Percentiles rank a stretch among this genome's conserved stretches.
phyloP scores from a whole-genome alignment of 2,329 filamentous ascomycete genomes.

The Botrytis tulipae region DNA sequence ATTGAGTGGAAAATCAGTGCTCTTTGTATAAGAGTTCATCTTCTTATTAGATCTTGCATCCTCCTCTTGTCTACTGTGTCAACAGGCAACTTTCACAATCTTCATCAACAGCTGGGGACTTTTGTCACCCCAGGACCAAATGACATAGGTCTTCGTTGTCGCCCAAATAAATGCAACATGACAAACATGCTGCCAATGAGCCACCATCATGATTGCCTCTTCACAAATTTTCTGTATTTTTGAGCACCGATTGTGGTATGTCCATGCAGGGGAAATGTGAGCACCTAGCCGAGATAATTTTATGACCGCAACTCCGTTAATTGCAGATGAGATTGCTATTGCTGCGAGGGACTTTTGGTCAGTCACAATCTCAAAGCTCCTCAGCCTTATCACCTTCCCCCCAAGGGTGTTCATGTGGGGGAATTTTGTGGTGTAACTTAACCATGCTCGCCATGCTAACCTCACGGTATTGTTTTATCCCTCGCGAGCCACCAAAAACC shows the following conservation, averaged over 20 bases:
- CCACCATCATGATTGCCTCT: not conserved
- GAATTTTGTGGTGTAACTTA: not conserved
- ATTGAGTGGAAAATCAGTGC: not conserved
- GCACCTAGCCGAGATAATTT: not conserved
- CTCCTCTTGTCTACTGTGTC: not conserved
- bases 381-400: not conserved
- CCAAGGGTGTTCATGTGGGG: not conserved
- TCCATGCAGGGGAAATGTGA: not conserved
- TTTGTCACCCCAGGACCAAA: not conserved
- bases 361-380: not conserved
- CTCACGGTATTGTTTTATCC: not conserved
- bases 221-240: not conserved
- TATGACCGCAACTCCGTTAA: not conserved
- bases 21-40: not conserved
- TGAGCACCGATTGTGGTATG: too few relatives aligned
- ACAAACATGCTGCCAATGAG: too few relatives aligned
- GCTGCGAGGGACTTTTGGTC: not conserved
- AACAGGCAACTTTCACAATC: not conserved
- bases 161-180: not conserved
- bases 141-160: not conserved
- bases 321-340: not conserved
- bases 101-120: not conserved
- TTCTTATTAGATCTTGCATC: too few relatives aligned
- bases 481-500: too few relatives aligned
- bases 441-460: not conserved